These are phyloP conservation scores for Elsinoe fawcettii DNA, from an alignment of 2,329 filamentous ascomycete genomes.

Conservation along the genomic window DNA sequence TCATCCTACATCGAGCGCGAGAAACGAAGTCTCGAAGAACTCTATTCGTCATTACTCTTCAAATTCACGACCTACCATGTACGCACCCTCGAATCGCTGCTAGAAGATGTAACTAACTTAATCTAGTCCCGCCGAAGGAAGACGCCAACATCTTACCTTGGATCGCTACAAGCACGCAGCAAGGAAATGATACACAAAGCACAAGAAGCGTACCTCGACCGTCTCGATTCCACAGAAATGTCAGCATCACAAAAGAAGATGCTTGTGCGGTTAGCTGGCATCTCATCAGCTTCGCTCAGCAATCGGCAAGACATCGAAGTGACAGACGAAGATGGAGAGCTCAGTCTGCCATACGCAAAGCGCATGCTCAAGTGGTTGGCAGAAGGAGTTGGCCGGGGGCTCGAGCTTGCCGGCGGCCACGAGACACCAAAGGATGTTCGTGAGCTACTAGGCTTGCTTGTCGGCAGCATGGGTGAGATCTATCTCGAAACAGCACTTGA, in stretches of 20 bases:
- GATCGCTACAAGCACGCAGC: constrained; percentile 79
- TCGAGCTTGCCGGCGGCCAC: constrained; percentile 78
- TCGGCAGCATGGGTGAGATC: constrained; percentile 81
- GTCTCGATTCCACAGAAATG: constrained; percentile 80
- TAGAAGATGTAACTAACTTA: background rate
- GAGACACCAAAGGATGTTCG: constrained; percentile 94
- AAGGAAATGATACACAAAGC: constrained; percentile 82
- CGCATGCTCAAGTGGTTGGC: constrained; percentile 97
- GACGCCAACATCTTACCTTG: constrained; percentile 84
- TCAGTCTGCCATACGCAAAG: constrained; percentile 84
- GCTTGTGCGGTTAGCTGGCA: constrained; percentile 79
- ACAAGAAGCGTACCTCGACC: constrained; percentile 83
- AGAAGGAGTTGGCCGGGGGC: constrained; percentile 81
- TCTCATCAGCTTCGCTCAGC: constrained; percentile 57
- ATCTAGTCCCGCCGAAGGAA: constrained; percentile 67
- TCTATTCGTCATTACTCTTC: constrained; percentile 88
- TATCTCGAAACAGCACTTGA: constrained; percentile 60
- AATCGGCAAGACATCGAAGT: constrained; percentile 83
- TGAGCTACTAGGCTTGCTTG: constrained; percentile 71
- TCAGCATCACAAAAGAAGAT: constrained; percentile 82
- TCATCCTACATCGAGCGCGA: constrained; percentile 59
- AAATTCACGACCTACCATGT: constrained; percentile 91
- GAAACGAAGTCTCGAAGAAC: constrained; percentile 62
- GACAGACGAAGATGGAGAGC: constrained; percentile 75
- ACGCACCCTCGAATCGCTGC: constrained; percentile 14